Conservation (phyloP, 306 rosid genomes). For the Begonia peltatifolia region DNA sequence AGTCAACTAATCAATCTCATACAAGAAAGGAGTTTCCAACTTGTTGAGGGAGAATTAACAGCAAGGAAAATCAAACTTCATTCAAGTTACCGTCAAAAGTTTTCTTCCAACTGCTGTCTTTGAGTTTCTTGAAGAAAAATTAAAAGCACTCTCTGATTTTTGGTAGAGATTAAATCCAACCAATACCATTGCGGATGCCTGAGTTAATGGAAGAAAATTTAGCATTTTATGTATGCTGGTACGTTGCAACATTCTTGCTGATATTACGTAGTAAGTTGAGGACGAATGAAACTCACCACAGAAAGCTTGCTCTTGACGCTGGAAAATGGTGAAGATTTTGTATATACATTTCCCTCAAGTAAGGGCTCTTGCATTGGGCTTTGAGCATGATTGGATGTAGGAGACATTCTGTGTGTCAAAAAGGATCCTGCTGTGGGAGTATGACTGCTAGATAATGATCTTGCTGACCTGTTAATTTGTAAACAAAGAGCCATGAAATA, state of each 20-base stretch:
- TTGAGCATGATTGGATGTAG: slow-evolving; percentile 11
- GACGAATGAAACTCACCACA: slow-evolving; percentile 33
- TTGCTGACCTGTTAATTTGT: slow-evolving; percentile 56
- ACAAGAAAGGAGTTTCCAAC: too few species aligned
- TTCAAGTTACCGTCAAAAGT: slow-evolving; percentile 49
- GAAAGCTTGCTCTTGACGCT: slow-evolving; percentile 42
- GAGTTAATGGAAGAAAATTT: slow-evolving; percentile 4
- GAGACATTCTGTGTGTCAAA: slow-evolving; percentile 35
- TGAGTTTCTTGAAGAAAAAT: slow-evolving; percentile 17
- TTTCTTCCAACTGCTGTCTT: slow-evolving; percentile 50
- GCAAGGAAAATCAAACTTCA: too few species aligned
- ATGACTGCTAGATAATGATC: slow-evolving; percentile 55
- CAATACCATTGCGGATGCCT: slow-evolving; percentile 53
- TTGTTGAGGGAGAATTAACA: too few species aligned
- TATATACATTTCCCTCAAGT: slow-evolving; percentile 28
- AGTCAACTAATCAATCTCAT: too few species aligned
- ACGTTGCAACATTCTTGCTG: too few species aligned
- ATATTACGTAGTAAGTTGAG: not conserved
- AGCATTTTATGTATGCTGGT: too few species aligned
- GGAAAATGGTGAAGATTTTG: slow-evolving; percentile 31
- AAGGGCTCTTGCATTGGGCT: slow-evolving; percentile 38
- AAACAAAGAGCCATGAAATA: not conserved
- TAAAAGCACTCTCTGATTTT: slow-evolving; percentile 18
- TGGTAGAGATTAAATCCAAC: slow-evolving; percentile 35
- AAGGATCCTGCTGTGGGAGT: slow-evolving; percentile 53